These are phyloP conservation scores for Penicillium sp. DNA, from an alignment of 2,329 filamentous ascomycete species.

Conservation along the genomic window DNA sequence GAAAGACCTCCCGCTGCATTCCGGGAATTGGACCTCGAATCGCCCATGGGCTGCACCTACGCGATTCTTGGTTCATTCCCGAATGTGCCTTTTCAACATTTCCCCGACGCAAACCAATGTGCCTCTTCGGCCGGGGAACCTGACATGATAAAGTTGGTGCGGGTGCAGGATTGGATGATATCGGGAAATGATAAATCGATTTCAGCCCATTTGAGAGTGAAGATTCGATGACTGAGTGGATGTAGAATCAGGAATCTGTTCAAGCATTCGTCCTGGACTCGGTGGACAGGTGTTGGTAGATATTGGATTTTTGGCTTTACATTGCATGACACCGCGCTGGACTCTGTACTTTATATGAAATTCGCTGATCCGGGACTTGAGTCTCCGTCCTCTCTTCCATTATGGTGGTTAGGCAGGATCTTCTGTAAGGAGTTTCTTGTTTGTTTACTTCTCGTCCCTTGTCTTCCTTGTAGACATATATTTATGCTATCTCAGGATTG, in stretches of 20 bases:
- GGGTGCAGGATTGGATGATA: slow-evolving; percentile 18
- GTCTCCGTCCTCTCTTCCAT: slow-evolving; percentile 12
- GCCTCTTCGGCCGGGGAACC: slow-evolving; percentile 3
- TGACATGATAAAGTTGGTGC: slow-evolving; percentile 13
- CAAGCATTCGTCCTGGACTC: slow-evolving; percentile 9
- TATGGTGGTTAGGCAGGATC: slow-evolving; percentile 3
- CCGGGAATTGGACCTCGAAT: slow-evolving; percentile 13
- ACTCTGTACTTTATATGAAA: slow-evolving; percentile 30
- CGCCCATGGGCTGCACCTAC: slow-evolving; percentile 10
- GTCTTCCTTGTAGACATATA: slow-evolving; percentile 13
- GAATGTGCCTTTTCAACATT: slow-evolving; percentile 8
- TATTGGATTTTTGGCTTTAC: slow-evolving; percentile 27
- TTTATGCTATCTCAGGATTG: slow-evolving; percentile 18
- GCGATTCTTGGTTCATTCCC: slow-evolving; percentile 8
- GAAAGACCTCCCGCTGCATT: slow-evolving; percentile 12
- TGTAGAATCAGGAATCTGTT: slow-evolving; percentile 21
- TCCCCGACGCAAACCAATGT: slow-evolving; percentile 6
- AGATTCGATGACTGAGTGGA: slow-evolving; percentile 19
- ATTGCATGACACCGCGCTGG: slow-evolving; percentile 30
- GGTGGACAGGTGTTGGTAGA: slow-evolving; percentile 27
- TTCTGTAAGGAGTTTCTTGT: slow-evolving; percentile 10
- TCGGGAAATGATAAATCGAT: slow-evolving; percentile 22
- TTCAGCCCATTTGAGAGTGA: slow-evolving; percentile 16
- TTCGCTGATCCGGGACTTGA: slow-evolving; percentile 16
- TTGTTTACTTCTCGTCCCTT: slow-evolving; percentile 5